phyloP scores from a whole-genome alignment of 352 stramenopile genomes.

The Peronospora farinosa region DNA sequence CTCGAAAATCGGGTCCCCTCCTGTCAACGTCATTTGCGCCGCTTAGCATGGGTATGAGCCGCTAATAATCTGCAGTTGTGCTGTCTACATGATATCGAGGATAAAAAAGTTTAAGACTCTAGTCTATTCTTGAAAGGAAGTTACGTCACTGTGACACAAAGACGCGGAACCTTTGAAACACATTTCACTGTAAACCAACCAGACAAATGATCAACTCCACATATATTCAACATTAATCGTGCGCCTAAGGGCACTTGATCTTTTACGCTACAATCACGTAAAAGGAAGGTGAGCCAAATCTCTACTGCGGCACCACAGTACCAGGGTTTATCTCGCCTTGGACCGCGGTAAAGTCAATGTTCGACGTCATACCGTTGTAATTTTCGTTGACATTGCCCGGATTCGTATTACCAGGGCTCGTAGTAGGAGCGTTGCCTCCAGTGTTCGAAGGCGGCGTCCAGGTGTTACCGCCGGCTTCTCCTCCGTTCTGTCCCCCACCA shows the following conservation, averaged over 20 bases:
- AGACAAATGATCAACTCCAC: too few relatives aligned
- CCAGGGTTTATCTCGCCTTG: conserved; percentile 3
- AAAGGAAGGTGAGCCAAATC: conserved; percentile 5
- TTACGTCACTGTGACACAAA: too few relatives aligned
- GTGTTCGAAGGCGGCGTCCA: conserved; percentile 4
- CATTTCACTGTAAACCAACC: neutral
- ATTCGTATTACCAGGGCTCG: neutral
- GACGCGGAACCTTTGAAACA: neutral
- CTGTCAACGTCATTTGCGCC: too few relatives aligned
- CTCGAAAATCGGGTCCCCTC: too few relatives aligned
- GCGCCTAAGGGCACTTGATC: conserved; percentile 20
- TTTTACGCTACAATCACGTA: conserved; percentile 35
- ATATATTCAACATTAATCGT: conserved; percentile 28
- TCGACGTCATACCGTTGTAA: conserved; percentile 24
- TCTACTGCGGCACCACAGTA: conserved; percentile 8
- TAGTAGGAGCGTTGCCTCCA: neutral
- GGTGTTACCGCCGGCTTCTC: neutral
- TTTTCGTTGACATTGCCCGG: conserved; percentile 5
- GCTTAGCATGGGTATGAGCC: too few relatives aligned
- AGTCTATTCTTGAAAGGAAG: too few relatives aligned
- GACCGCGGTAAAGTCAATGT: conserved; percentile 24
- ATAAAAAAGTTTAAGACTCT: too few relatives aligned
- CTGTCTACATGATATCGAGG: too few relatives aligned
- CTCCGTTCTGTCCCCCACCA: too few relatives aligned
- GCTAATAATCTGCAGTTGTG: too few relatives aligned